Conservation (phyloP, 78 protist genomes). For the Polysphondylium violaceum region DNA sequence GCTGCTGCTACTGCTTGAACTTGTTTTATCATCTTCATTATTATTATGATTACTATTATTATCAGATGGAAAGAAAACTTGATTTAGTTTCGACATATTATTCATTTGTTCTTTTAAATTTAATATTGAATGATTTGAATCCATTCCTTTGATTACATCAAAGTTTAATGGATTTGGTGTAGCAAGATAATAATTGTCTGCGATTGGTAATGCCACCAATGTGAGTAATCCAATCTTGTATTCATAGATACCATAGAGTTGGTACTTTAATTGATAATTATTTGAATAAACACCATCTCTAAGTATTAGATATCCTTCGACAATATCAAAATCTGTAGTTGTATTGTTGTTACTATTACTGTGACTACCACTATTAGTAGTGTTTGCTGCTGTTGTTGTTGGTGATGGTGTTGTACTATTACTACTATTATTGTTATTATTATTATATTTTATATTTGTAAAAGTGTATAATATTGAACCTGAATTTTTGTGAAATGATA, state of each 20-base stretch:
- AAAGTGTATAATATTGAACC: constrained; percentile 17
- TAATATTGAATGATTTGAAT: not conserved
- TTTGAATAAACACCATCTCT: constrained; percentile 61
- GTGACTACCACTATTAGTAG: too few relatives aligned
- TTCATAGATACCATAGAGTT: constrained; percentile 67
- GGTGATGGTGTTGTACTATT: not conserved
- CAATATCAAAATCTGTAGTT: not conserved
- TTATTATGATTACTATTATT: not conserved
- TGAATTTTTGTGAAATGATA: constrained; percentile 22
- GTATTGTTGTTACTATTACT: not conserved
- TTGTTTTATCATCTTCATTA: not conserved
- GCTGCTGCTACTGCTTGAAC: not conserved
- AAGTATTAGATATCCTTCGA: constrained; percentile 50
- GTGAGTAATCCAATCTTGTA: constrained; percentile 34
- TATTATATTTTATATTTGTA: constrained; percentile 1
- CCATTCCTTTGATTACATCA: not conserved
- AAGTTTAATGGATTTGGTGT: constrained; percentile 9
- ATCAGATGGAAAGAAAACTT: not conserved
- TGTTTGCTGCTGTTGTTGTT: too few relatives aligned
- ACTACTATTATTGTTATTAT: not conserved
- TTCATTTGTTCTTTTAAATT: constrained; percentile 3
- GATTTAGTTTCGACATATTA: constrained; percentile 1
- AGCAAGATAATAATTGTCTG: not conserved
- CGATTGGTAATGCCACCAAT: constrained; percentile 36
- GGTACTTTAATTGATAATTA: not conserved